Evolutionary conservation across 306 rosid species (phyloP), one percentile per base, ranked within the genome.

Genomic region (Ochetophila trinervis): DNA sequence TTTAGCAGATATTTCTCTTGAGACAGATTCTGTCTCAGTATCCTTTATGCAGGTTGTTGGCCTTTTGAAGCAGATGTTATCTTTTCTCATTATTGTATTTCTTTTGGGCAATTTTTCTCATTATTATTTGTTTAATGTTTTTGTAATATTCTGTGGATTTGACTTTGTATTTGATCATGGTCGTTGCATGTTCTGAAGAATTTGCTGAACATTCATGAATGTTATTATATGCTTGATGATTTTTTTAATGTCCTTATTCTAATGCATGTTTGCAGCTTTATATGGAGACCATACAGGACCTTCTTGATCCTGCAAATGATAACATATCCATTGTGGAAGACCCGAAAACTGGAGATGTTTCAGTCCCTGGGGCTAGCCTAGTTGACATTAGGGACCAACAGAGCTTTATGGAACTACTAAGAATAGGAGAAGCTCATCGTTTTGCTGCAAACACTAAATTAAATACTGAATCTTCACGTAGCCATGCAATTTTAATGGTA

Each of bases 401-500:
- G 75, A 90, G 84, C 78, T 90, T 94, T 67, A 19, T 94, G 62
- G 97, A 90, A 77, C 87, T 94, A 37, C 84, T 94, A 67, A 79
- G 89, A 70, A 60, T 94, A 66, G 99, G 99, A 72, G 99, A 94
- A 79, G 95, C 91, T 73, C 99, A 90, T 68, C 97, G 97, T 68
- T 88, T 83, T 82, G 97, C 99, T 73, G 91, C 99, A 23, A 94
- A 94, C 85, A 90, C 99, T 40, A 90, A 94, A 72, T 71, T 94
- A 75, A 94, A 94, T 66, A 86, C 99, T 21, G 97, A 94, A 77
- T 94, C 99, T 80, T 94, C 99, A 62, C 86, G 99, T 79, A 94
- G 99, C 78, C 99, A 94, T 79, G 99, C 99, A 42, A 88, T 94
- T 81, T 77, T 94, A 52, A 90, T 94, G 99, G 99, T 94, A 77